Evolutionary conservation across 2,329 filamentous ascomycete species (phyloP).

Genomic region (Ascochyta lentis): DNA sequence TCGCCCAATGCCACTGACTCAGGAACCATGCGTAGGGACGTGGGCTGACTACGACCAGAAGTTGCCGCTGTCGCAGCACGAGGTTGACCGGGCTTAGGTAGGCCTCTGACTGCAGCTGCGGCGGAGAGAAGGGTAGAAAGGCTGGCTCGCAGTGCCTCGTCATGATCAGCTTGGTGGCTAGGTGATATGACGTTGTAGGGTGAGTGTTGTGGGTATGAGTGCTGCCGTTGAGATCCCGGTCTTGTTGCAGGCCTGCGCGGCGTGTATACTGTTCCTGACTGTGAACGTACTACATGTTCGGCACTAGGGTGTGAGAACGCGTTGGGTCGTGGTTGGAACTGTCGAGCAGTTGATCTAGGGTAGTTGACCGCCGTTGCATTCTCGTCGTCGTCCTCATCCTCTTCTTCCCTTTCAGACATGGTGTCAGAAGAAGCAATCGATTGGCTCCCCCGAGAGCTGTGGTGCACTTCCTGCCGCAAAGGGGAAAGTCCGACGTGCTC

Average conservation of each 20-base stretch:
- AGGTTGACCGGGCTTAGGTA: slow-evolving; percentile 67
- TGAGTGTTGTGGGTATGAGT: slow-evolving; percentile 57
- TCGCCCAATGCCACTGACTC: slow-evolving; percentile 64
- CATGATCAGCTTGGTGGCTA: slow-evolving; percentile 83
- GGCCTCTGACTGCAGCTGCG: slow-evolving; percentile 83
- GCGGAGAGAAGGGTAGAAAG: slow-evolving; percentile 96
- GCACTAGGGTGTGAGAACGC: slow-evolving; percentile 85
- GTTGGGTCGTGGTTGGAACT: slow-evolving; percentile 88
- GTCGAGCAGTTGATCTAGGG: slow-evolving; percentile 57
- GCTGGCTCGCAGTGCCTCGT: slow-evolving; percentile 88
- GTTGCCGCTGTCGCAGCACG: slow-evolving; percentile 42
- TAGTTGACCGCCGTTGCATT: slow-evolving; percentile 82
- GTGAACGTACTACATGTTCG: slow-evolving; percentile 44
- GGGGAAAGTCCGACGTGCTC: slow-evolving; percentile 59
- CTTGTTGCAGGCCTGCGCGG: slow-evolving; percentile 44
- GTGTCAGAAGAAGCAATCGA: slow-evolving; percentile 48
- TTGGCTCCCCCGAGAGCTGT: slow-evolving; percentile 33
- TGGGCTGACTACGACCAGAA: slow-evolving; percentile 55
- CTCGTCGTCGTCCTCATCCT: slow-evolving; percentile 70
- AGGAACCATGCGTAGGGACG: slow-evolving; percentile 64
- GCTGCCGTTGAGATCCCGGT: slow-evolving; percentile 46
- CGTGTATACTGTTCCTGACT: slow-evolving; percentile 58
- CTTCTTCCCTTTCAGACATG: slow-evolving; percentile 44
- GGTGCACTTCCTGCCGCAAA: slow-evolving; percentile 39
- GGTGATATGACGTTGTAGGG: slow-evolving; percentile 75